Evolutionary conservation across 768 basidiomycete genomes (phyloP), one percentile per base, ranked within the genome.

Genomic region (Wakefieldia striispora): DNA sequence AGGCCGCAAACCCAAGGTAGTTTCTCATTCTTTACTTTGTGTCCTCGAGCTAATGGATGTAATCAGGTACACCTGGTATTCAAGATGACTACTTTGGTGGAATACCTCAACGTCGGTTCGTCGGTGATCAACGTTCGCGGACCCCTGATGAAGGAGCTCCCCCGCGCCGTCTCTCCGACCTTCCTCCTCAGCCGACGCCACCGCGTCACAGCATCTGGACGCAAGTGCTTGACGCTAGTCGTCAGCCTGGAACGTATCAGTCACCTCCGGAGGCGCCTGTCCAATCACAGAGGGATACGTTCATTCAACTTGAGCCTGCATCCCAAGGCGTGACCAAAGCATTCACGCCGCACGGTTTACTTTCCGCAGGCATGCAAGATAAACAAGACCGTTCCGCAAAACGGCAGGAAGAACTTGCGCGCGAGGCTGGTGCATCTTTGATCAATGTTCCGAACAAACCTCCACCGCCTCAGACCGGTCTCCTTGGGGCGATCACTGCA

Each of bases 381-480:
- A 92, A 92, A 66, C 86, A 95, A 66, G 94, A 97, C 63, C 83
- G 95, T 31, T 97, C 94, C 26, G 97, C 97, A 2, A 95, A 95
- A 68, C 80, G 87, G 45, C 93, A 97, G 61, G 95, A 99, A 66
- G 91, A 97, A 66, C 70, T 91, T 11, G 97, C 97, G 10, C 78
- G 95, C 31, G 95, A 97, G 70, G 84, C 79, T 7, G 97, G 97
- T 24, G 89, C 83, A 14, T 92, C 93, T 4, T 78, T 98, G 45
- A 85, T 98, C 73, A 95, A 95, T 65, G 91, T 99, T n/a, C 92
- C 91, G 4, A 83, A 85, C 62, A 95, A 95, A 64, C 93, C 95
- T 0, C 93, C 91, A 0, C 91, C 92, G 2, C 95, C 97, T 8
- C 93, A 95, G 70, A 91, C 89, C 37, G 97, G 97, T 34, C 78